These are phyloP conservation scores for Ephemerocybe angulata DNA, from an alignment of 768 basidiomycete genomes.

Conservation along the genomic window DNA sequence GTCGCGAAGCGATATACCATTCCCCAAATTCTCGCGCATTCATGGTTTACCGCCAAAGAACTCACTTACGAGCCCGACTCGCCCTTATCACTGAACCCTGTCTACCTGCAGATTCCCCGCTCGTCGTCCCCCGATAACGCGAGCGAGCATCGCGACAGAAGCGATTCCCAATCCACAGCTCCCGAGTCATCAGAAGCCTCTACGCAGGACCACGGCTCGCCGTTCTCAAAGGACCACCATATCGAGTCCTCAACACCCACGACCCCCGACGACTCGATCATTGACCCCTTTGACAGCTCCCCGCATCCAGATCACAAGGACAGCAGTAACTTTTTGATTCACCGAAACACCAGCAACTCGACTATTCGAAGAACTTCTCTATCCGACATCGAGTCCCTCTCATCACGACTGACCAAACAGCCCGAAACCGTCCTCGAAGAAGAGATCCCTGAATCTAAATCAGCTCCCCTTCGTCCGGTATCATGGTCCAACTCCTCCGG, in stretches of 20 bases:
- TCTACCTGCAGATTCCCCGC: conserved; percentile 21
- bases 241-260: conserved; percentile 47
- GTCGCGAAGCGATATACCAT: conserved; percentile 73
- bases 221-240: conserved; percentile 33
- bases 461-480: conserved; percentile 20
- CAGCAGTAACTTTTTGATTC: conserved; percentile 31
- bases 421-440: conserved; percentile 56
- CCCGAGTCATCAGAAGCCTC: conserved; percentile 51
- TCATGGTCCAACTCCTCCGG: conserved; percentile 26
- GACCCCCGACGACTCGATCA: conserved; percentile 50
- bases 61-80: conserved; percentile 33
- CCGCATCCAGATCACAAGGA: no score
- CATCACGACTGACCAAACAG: conserved; percentile 31
- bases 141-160: conserved; percentile 9
- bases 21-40: conserved; percentile 77
- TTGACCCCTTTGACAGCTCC: conserved; percentile 44
- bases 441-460: conserved; percentile 21
- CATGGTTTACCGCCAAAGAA: conserved; percentile 69
- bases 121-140: conserved; percentile 16
- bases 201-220: conserved; percentile 49
- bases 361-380: conserved; percentile 50
- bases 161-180: conserved; percentile 19
- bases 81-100: conserved; percentile 21
- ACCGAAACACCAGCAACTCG: conserved; percentile 52
- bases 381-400: conserved; percentile 33